These are phyloP conservation scores for Cercospora sp. DNA, from an alignment of 2,329 filamentous ascomycete genomes.

Conservation along the genomic window DNA sequence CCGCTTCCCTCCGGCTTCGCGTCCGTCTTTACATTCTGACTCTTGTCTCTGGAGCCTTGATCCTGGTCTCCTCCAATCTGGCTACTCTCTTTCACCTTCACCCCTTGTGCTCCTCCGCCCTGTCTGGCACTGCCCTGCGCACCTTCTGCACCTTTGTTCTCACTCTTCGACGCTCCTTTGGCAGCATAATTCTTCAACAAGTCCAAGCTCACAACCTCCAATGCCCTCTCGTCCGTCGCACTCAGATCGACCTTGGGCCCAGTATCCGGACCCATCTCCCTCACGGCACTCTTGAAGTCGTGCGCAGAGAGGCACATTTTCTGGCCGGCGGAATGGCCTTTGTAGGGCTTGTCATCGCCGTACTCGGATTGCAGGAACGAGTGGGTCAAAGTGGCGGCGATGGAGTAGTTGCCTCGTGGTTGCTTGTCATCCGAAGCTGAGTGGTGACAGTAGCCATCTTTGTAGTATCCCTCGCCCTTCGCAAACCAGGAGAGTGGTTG, in stretches of 20 bases:
- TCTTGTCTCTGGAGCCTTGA: neutral
- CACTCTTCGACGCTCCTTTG: neutral
- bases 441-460: conserved; percentile 23
- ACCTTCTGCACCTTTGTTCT: neutral
- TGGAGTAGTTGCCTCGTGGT: conserved; percentile 17
- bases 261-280: conserved; percentile 21
- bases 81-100: conserved; percentile 10
- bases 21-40: neutral
- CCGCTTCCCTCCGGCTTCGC: conserved; percentile 2
- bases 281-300: conserved; percentile 21
- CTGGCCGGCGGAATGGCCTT: conserved; percentile 20
- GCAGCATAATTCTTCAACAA: conserved; percentile 23
- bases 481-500: conserved; percentile 19
- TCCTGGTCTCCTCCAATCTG: conserved; percentile 8
- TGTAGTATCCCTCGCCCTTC: conserved; percentile 20
- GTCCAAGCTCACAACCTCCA: conserved; percentile 20
- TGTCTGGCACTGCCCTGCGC: neutral
- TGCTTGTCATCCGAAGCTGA: conserved; percentile 12
- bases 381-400: conserved; percentile 26
- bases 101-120: neutral
- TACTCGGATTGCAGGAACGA: conserved; percentile 24
- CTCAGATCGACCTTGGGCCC: conserved; percentile 24
- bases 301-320: conserved; percentile 24
- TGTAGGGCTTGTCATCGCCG: conserved; percentile 22
- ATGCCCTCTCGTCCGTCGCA: conserved; percentile 22